Base-by-base conservation (phyloP, 345 rosid species). In the Arabidopsis suecica region DNA sequence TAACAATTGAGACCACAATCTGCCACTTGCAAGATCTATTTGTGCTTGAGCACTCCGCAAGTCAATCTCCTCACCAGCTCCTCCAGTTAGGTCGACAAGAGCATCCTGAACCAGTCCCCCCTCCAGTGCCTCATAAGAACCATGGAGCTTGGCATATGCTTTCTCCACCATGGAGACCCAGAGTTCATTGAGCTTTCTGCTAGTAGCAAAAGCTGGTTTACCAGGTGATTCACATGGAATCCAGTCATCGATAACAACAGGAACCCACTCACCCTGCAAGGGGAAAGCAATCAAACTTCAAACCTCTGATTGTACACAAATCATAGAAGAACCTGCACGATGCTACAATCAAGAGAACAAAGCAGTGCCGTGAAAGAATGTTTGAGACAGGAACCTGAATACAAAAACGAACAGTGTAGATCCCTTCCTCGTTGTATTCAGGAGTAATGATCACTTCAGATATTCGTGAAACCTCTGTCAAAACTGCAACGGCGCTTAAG, bases 81-180 rank as follows among this genome's bases (percentile, higher is more conserved):
- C 99, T 58, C 99, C 99, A 14, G 99, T 96, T 37, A 96, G 90
- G 86, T 96, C 99, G 65, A 96, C 99, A 68, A 96, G 99, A 50
- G 99, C 99, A 85, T 96, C 99, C 82, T 93, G 99, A 78, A 96
- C 99, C 66, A 96, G 94, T 65, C 99, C 98, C 5, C 99, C 99
- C 81, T 96, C 99, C 77, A 96, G 80, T 58, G 99, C 99, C 86
- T 96, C 99, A 34, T 89, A 96, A 70, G 99, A 96, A 71, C 99
- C 99, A 73, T 96, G 99, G 82, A 96, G 80, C 76, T 96, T 96
- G 50, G 99, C 99, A 73, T 96, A 96, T 10, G 99, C 99, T 80
- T 96, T 96, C 83, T 96, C 99, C 79, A 96, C 82, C 51, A 96
- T 73, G 68, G 98, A 93, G 70, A 96, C 99, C 99, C 99, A 96